Conservation (phyloP, 805 yeast species). For the Zygotorulaspora florentina region DNA sequence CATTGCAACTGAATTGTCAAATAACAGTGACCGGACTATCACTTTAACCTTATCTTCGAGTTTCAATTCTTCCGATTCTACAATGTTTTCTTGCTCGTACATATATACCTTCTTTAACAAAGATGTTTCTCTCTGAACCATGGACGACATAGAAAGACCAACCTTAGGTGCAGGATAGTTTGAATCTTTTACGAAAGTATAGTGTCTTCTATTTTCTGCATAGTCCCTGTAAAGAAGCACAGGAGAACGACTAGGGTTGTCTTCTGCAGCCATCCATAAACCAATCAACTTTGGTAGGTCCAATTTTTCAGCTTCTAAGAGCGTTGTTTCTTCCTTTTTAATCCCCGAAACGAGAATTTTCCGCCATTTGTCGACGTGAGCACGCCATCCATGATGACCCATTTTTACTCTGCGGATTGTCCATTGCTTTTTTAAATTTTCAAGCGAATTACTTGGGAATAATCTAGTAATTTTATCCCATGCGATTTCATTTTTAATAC, state of each 20-base stretch:
- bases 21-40: slow-evolving; percentile 35
- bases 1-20: slow-evolving; percentile 28
- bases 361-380: slow-evolving; percentile 60
- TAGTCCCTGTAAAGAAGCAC: slow-evolving; percentile 32
- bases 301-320: slow-evolving; percentile 47
- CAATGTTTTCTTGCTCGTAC: slow-evolving; percentile 15
- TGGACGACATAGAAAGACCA: slow-evolving; percentile 55
- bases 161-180: slow-evolving; percentile 27
- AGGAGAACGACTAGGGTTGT: slow-evolving; percentile 14
- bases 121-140: slow-evolving; percentile 64
- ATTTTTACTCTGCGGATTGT: slow-evolving; percentile 47
- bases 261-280: slow-evolving; percentile 62
- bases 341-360: slow-evolving; percentile 56
- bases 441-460: slow-evolving; percentile 41
- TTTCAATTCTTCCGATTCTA: not conserved
- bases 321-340: slow-evolving; percentile 47
- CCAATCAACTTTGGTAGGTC: slow-evolving; percentile 51
- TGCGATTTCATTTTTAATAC: slow-evolving; percentile 56
- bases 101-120: slow-evolving; percentile 37
- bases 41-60: slow-evolving; percentile 30
- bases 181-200: slow-evolving; percentile 38
- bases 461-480: slow-evolving; percentile 58
- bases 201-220: slow-evolving; percentile 46
- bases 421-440: slow-evolving; percentile 62
- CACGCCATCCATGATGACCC: slow-evolving; percentile 57